phyloP scores from a whole-genome alignment of 495 filamentous ascomycete genomes.

The Chaetomium cochliodes region DNA sequence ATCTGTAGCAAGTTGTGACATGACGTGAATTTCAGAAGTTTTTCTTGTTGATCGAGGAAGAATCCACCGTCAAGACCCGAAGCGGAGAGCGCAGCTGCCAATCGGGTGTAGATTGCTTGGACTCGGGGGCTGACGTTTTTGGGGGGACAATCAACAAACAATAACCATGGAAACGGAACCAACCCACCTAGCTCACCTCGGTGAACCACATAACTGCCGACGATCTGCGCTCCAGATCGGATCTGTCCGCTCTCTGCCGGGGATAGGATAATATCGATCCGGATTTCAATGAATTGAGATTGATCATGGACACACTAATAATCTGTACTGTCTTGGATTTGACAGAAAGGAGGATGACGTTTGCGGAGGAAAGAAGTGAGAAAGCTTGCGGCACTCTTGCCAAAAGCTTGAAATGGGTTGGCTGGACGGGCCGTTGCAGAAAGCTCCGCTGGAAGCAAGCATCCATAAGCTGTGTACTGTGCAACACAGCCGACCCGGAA shows the following conservation, averaged over 20 bases:
- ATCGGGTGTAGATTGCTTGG: conserved; percentile 19
- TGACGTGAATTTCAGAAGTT: conserved; percentile 8
- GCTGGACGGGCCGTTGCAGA: conserved; percentile 10
- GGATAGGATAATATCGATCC: background rate
- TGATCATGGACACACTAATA: conserved; percentile 10
- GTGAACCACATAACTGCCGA: conserved; percentile 25
- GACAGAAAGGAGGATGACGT: conserved; percentile 10
- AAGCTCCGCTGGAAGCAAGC: conserved; percentile 3
- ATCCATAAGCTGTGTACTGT: background rate
- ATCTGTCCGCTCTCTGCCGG: conserved; percentile 11
- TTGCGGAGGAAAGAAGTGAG: background rate
- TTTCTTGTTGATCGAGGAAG: conserved; percentile 16
- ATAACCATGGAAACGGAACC: conserved; percentile 18
- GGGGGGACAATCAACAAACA: conserved; percentile 31
- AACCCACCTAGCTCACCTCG: conserved; percentile 27
- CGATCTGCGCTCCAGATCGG: conserved; percentile 17
- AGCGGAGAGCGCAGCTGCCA: conserved; percentile 12
- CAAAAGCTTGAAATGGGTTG: conserved; percentile 10
- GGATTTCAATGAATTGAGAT: conserved; percentile 1
- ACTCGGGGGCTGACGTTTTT: conserved; percentile 16
- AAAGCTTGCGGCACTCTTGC: conserved; percentile 9
- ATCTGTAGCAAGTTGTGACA: conserved; percentile 12
- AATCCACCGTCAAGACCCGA: conserved; percentile 13
- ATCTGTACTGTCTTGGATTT: background rate
- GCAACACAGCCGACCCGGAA: background rate